Evolutionary conservation across 2,329 filamentous ascomycete genomes (phyloP).

Genomic region (Alternaria burnsii): DNA sequence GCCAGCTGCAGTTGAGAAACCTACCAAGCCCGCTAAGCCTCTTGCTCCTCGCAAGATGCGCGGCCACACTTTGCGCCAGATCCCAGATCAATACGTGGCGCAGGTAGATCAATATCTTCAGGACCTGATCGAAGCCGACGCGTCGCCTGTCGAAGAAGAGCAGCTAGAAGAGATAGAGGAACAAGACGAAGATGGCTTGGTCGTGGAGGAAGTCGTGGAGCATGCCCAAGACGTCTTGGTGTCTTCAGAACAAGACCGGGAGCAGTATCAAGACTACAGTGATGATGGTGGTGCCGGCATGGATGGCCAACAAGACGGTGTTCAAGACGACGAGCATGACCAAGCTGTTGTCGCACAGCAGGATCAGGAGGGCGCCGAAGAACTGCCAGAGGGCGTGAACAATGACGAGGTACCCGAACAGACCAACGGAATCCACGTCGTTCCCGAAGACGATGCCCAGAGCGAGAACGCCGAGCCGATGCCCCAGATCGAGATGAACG

Average conservation of each 20-base stretch:
- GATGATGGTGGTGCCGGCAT: background rate
- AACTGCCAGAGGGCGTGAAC: background rate
- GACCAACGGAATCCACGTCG: background rate
- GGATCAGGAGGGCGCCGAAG: background rate
- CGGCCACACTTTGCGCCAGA: slow-evolving; percentile 37
- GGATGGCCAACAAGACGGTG: background rate
- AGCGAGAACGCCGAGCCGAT: background rate
- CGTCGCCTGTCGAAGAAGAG: background rate
- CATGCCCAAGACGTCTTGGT: background rate
- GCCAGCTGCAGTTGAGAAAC: slow-evolving; percentile 19
- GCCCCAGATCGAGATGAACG: background rate
- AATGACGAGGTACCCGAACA: background rate
- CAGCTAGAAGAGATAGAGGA: background rate
- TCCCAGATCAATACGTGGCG: slow-evolving; percentile 33
- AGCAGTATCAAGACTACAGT: slow-evolving; percentile 4
- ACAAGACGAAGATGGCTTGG: background rate
- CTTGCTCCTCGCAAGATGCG: slow-evolving; percentile 35
- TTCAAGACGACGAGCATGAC: slow-evolving; percentile 1
- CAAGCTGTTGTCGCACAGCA: background rate
- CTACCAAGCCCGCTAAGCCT: slow-evolving; percentile 15
- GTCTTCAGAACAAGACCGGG: slow-evolving; percentile 3
- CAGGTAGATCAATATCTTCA: slow-evolving; percentile 12
- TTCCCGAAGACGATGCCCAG: background rate
- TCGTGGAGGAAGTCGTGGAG: slow-evolving; percentile 1
- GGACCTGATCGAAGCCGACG: slow-evolving; percentile 5